phyloP scores from a whole-genome alignment of 179 eudicot genomes.

The Beta macrorhiza region DNA sequence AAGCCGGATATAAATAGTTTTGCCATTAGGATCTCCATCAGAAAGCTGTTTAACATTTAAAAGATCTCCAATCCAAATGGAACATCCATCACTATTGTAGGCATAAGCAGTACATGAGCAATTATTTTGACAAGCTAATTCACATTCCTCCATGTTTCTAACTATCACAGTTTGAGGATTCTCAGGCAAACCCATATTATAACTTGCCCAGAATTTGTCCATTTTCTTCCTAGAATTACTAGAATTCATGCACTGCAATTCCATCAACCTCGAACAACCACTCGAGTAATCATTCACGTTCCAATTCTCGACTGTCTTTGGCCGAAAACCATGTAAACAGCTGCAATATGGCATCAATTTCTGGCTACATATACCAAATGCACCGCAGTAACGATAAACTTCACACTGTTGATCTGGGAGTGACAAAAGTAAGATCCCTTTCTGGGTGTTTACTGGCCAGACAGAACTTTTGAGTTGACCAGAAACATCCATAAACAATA shows the following conservation, averaged over 20 bases:
- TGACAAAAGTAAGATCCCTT: not conserved
- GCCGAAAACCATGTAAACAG: conserved; percentile 10
- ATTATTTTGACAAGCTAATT: not conserved
- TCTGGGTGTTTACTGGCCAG: not conserved
- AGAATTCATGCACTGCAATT: not conserved
- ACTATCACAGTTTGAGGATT: not conserved
- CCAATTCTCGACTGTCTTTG: not conserved
- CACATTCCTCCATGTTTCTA: not conserved
- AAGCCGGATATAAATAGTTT: conserved; percentile 8
- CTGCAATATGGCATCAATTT: not conserved
- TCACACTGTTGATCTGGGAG: conserved; percentile 12
- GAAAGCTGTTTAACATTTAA: conserved; percentile 8
- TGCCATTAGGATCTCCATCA: conserved; percentile 6
- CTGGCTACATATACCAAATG: not conserved
- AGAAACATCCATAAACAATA: conserved; percentile 8
- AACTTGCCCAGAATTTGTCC: not conserved
- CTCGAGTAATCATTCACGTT: conserved; percentile 4
- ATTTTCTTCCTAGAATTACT: not conserved
- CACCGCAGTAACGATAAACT: conserved; percentile 11
- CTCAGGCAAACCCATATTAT: not conserved
- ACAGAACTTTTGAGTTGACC: not conserved
- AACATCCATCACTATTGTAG: not conserved
- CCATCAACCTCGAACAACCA: not conserved
- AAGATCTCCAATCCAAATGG: conserved; percentile 1
- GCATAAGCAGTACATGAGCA: conserved; percentile 15